Evolutionary conservation across 345 rosid genomes (phyloP), one percentile per base, ranked within the genome.

Genomic region (Aquilaria yunnanensis): DNA sequence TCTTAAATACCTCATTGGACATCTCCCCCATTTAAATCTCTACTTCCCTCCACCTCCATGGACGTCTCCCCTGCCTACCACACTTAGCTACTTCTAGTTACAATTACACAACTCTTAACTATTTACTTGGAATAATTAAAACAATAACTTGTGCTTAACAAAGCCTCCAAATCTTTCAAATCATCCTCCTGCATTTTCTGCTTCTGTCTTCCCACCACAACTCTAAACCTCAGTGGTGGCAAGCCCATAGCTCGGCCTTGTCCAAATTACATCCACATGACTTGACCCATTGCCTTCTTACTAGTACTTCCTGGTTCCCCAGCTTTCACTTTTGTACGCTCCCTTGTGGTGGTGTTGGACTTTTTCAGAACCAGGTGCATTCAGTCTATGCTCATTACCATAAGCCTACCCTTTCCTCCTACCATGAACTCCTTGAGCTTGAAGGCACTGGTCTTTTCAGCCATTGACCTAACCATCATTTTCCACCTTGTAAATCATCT

Each of bases 401-500:
- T 90, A 60, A 94, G 80, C 14, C 93, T 72, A 51, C 89, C 80
- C 78, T 88, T 94, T 10, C 96, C 99, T 53, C 88, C 74, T 9
- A 88, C 85, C 54, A 87, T 90, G 62, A 94, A 87, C 74, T 88
- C 96, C 75, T 81, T 96, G 33, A 94, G 65, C 56, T 94, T 96
- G 10, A 94, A 78, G 23, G 89, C 96, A 2, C 87, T 78, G 45
- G 84, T 87, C 66, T 90, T 96, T 72, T 94, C 96, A 4, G 88
- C 92, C 73, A 94, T 94, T 5, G 93, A 83, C 70, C 83, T 81
- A 57, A 90, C 75, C 14, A 96, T 96, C 71, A 73, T 16, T 82
- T 66, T 90, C 99, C 45, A 94, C 96, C 1, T 93, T 91, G 29
- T 81, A 70, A 58, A 94, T 80, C 32, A 89, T 78, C 0, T 96